Percentiles rank a stretch among this genome's conserved stretches.
Conservation (phyloP, 2,329 filamentous ascomycete species). For the Biscogniauxia sp. region DNA sequence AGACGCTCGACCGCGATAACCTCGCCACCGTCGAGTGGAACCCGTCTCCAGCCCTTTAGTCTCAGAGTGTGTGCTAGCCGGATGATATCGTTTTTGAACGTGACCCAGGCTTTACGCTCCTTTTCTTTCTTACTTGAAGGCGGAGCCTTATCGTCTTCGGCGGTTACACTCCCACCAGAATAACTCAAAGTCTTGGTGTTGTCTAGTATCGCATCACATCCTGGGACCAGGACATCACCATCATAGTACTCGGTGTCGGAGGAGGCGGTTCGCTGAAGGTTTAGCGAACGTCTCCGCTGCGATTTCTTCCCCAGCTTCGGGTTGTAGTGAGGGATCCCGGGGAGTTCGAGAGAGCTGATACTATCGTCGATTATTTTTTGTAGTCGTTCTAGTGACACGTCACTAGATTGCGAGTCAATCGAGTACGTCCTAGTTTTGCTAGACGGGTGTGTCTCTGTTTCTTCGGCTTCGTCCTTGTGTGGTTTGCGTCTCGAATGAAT, state of each 20-base stretch:
- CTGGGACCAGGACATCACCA: constrained; percentile 77
- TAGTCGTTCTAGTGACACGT: constrained; percentile 73
- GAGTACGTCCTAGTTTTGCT: constrained; percentile 46
- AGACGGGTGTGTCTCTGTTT: constrained; percentile 8
- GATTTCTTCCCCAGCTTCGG: constrained; percentile 44
- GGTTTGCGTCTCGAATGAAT: constrained; percentile 42
- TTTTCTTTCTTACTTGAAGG: constrained; percentile 53
- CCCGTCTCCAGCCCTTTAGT: constrained; percentile 86
- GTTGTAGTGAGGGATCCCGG: constrained; percentile 42
- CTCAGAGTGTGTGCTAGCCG: constrained; percentile 83
- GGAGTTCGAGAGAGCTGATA: constrained; percentile 53
- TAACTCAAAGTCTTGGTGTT: constrained; percentile 88
- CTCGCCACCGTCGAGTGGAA: constrained; percentile 69
- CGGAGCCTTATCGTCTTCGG: constrained; percentile 40
- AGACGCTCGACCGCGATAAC: constrained; percentile 70
- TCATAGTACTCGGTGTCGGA: constrained; percentile 87
- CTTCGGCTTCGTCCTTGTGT: constrained; percentile 31
- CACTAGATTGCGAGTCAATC: constrained; percentile 63
- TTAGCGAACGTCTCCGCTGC: constrained; percentile 34
- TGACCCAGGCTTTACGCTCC: constrained; percentile 75
- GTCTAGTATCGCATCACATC: constrained; percentile 80
- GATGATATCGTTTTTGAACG: constrained; percentile 89
- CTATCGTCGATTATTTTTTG: constrained; percentile 76
- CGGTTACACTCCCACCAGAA: constrained; percentile 49
- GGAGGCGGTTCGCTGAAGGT: constrained; percentile 52